Conservation (phyloP, 1,284 basidiomycete genomes). For the Cutaneotrichosporon cyanovorans region DNA sequence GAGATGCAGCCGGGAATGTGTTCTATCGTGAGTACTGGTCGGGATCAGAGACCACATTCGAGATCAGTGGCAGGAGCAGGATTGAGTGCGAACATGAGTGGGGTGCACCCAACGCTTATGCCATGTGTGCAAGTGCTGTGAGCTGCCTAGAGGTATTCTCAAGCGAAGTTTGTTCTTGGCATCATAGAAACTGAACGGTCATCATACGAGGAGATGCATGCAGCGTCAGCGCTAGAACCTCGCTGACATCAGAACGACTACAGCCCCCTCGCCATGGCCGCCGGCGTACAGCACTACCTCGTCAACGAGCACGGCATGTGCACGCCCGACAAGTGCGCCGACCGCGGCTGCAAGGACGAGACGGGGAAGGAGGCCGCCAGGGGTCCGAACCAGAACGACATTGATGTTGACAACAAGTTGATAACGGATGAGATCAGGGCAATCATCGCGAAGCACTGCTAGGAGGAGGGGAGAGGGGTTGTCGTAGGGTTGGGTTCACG, state of each 20-base stretch:
- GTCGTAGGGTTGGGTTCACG: too few species aligned
- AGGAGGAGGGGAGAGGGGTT: too few species aligned
- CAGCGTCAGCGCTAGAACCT: too few species aligned
- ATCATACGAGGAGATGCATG: too few species aligned
- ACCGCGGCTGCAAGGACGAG: constrained; percentile 7
- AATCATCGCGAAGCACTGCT: constrained; percentile 1
- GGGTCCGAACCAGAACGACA: constrained; percentile 5
- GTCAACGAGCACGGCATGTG: constrained; percentile 16
- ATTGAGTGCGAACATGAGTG: too few species aligned
- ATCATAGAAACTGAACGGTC: too few species aligned
- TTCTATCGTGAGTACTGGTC: constrained; percentile 10
- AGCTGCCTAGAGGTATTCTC: too few species aligned
- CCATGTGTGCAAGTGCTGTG: too few species aligned
- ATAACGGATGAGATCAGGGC: constrained; percentile 10
- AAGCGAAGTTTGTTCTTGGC: too few species aligned
- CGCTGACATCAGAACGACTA: constrained; percentile 19
- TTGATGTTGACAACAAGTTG: constrained; percentile 4
- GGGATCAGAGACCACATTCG: too few species aligned
- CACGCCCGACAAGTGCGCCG: constrained; percentile 5
- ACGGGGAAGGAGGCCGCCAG: neutral
- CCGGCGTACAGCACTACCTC: constrained; percentile 22
- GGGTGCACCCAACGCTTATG: too few species aligned
- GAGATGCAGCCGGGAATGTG: constrained; percentile 16
- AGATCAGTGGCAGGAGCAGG: too few species aligned
- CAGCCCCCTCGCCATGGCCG: constrained; percentile 23